Evolutionary conservation across 23 red algal species (phyloP).

Genomic region (Gracilariopsis chorda): DNA sequence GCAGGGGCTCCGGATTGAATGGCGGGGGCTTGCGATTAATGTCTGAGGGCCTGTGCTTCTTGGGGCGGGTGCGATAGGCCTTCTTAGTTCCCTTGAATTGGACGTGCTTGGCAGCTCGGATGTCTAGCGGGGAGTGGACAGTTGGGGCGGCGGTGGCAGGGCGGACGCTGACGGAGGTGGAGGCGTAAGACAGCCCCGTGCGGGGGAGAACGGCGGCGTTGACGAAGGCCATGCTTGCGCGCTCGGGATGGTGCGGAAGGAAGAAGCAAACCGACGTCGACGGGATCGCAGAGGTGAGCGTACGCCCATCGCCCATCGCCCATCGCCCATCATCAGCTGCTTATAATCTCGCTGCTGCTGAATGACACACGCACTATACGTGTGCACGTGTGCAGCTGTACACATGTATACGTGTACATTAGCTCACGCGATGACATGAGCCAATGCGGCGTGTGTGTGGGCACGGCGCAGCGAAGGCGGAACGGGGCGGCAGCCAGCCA

Average conservation of each 20-base stretch:
- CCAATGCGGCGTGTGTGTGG: not conserved
- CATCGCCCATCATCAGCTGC: no score
- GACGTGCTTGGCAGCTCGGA: slow-evolving; percentile 67
- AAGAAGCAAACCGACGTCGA: not conserved
- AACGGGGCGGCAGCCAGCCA: no score
- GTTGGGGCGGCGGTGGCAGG: not conserved
- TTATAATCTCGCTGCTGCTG: no score
- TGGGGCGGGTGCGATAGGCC: slow-evolving; percentile 59
- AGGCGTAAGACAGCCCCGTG: slow-evolving; percentile 16
- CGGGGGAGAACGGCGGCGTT: slow-evolving; percentile 28
- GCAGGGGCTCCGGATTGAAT: slow-evolving; percentile 56
- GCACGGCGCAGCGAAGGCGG: not conserved
- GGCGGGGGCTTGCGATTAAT: slow-evolving; percentile 72
- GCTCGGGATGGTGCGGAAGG: not conserved
- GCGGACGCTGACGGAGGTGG: not conserved
- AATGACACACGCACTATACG: not conserved
- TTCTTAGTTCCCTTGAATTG: slow-evolving; percentile 86
- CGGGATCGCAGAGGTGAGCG: no score
- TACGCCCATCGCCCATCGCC: no score
- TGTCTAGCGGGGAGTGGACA: not conserved
- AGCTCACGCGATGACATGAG: no score
- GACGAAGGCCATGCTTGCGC: slow-evolving; percentile 52
- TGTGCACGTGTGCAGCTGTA: not conserved
- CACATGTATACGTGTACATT: not conserved
- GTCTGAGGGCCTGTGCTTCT: slow-evolving; percentile 83